A percentile compares a stretch with the other conserved stretches of the same genome.
Conservation (phyloP, 2,329 filamentous ascomycete species). For the Rhexocercosporidium sp. region DNA sequence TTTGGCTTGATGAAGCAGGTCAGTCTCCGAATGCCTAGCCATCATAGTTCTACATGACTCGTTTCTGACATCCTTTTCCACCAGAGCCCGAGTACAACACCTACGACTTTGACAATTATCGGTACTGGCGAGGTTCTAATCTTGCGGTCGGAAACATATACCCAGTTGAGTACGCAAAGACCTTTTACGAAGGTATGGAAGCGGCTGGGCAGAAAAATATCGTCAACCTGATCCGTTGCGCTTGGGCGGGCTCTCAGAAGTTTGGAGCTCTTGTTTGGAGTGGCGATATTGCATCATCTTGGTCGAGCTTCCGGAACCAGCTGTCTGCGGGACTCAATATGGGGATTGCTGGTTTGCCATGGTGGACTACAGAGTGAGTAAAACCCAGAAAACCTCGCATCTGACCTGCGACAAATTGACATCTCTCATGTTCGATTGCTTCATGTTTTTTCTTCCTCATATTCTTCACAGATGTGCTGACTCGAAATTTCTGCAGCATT, state of each 20-base stretch:
- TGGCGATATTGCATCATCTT: conserved; percentile 69
- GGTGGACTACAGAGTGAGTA: conserved; percentile 67
- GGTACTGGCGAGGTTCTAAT: conserved; percentile 61
- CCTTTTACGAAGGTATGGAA: conserved; percentile 64
- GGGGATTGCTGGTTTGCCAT: conserved; percentile 66
- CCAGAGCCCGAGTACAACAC: conserved; percentile 65
- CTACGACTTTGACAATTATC: conserved; percentile 72
- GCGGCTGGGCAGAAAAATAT: conserved; percentile 59
- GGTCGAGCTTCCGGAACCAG: conserved; percentile 63
- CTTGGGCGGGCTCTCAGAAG: conserved; percentile 64
- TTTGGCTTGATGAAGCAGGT: conserved; percentile 70
- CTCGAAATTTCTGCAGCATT: conserved; percentile 46
- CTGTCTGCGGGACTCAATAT: conserved; percentile 68
- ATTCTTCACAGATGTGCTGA: neutral
- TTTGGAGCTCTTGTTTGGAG: conserved; percentile 71
- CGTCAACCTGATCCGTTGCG: conserved; percentile 63
- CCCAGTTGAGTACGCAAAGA: conserved; percentile 60
- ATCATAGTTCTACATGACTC: neutral
- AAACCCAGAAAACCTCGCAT: too few relatives aligned
- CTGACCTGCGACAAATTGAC: too few relatives aligned
- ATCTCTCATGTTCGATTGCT: too few relatives aligned
- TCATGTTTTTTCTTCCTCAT: too few relatives aligned
- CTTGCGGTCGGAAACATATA: conserved; percentile 64
- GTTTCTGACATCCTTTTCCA: too few relatives aligned
- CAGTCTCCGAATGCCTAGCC: neutral